A percentile compares a stretch with the other conserved stretches of the same genome.
Evolutionary conservation across 495 filamentous ascomycete species (phyloP).

Genomic region (Trichoderma erinaceum): DNA sequence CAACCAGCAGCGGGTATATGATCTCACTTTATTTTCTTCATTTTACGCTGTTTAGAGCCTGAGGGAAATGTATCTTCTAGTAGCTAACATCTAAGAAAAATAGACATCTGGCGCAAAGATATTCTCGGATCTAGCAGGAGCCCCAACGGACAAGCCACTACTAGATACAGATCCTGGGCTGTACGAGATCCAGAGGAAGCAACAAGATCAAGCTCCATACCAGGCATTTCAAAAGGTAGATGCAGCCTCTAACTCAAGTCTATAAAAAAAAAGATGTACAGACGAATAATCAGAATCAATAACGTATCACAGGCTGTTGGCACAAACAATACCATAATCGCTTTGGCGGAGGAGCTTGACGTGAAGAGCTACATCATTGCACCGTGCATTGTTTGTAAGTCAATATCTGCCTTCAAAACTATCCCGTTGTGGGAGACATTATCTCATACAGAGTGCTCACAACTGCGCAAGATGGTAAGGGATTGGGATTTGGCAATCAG

Average conservation of each 20-base stretch:
- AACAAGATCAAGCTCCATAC: constrained; percentile 16
- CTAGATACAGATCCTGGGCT: constrained; percentile 38
- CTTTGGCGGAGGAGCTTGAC: constrained; percentile 30
- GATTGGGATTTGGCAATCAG: constrained; percentile 42
- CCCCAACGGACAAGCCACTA: constrained; percentile 32
- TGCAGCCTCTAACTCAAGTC: not conserved
- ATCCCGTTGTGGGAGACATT: not conserved
- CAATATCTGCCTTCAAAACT: not conserved
- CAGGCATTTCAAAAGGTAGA: constrained; percentile 18
- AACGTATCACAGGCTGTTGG: constrained; percentile 26
- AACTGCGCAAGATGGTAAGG: constrained; percentile 31
- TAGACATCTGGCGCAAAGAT: constrained; percentile 30
- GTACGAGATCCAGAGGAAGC: constrained; percentile 36
- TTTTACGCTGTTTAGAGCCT: too few species aligned
- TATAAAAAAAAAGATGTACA: not conserved
- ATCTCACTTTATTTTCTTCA: too few species aligned
- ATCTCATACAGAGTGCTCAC: not conserved
- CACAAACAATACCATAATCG: constrained; percentile 34
- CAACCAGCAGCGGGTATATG: too few species aligned
- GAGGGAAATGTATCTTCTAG: too few species aligned
- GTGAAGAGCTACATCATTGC: constrained; percentile 43
- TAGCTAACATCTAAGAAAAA: not conserved
- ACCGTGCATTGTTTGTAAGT: constrained; percentile 40
- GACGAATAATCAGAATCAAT: not conserved
- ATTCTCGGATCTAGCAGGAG: constrained; percentile 25